Evolutionary conservation across 352 stramenopile genomes (phyloP).

Genomic region (Phytophthora vignae): DNA sequence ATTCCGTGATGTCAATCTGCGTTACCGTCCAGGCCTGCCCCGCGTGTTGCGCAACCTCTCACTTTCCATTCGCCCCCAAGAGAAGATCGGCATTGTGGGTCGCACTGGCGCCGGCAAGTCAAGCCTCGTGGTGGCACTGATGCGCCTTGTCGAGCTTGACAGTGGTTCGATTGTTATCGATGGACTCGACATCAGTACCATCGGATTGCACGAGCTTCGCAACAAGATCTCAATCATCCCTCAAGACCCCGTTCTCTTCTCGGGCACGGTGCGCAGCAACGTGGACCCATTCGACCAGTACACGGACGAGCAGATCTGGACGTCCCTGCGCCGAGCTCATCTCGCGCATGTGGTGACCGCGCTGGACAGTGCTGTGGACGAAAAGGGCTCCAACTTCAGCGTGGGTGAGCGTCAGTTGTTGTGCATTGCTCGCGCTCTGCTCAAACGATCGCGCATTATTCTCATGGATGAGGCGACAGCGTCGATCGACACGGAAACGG

Average conservation of each 20-base stretch:
- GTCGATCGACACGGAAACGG: conserved; percentile 90
- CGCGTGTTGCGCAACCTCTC: conserved; percentile 76
- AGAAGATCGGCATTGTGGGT: conserved; percentile 90
- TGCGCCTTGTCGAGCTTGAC: conserved; percentile 92
- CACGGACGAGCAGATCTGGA: conserved; percentile 88
- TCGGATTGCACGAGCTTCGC: conserved; percentile 64
- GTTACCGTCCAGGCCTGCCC: conserved; percentile 86
- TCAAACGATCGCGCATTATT: conserved; percentile 93
- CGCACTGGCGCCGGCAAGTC: conserved; percentile 92
- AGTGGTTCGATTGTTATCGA: conserved; percentile 69
- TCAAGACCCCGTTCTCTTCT: conserved; percentile 96
- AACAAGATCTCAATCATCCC: conserved; percentile 90
- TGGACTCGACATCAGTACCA: conserved; percentile 59
- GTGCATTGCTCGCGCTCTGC: conserved; percentile 94
- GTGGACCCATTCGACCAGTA: conserved; percentile 94
- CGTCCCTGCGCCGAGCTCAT: conserved; percentile 83
- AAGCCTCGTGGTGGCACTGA: conserved; percentile 91
- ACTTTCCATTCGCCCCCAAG: conserved; percentile 77
- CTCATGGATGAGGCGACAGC: conserved; percentile 99
- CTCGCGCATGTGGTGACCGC: conserved; percentile 69
- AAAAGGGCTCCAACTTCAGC: conserved; percentile 96
- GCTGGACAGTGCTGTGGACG: conserved; percentile 63
- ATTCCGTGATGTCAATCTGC: conserved; percentile 89
- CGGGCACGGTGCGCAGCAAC: conserved; percentile 91
- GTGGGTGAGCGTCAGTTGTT: conserved; percentile 97